These are phyloP conservation scores for Meripilus lineatus DNA, from an alignment of 1,284 basidiomycete species.

Conservation along the genomic window DNA sequence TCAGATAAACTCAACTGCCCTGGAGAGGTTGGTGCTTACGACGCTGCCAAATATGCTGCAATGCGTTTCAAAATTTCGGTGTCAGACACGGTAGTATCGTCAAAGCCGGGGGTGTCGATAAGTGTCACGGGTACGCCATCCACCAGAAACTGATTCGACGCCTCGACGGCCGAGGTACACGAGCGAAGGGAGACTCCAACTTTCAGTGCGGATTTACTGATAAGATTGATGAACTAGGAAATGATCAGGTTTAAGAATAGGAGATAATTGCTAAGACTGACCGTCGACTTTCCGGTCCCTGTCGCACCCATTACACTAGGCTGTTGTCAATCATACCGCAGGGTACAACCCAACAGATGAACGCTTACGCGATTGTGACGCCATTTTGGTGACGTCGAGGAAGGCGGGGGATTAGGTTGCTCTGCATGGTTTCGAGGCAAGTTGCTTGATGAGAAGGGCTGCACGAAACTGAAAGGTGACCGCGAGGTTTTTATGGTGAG, in stretches of 20 bases:
- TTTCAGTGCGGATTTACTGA: slow-evolving; percentile 12
- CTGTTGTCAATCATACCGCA: too few relatives aligned
- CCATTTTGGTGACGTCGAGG: too few relatives aligned
- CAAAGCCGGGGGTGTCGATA: slow-evolving; percentile 33
- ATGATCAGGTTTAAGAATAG: neutral
- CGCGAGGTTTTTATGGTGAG: too few relatives aligned
- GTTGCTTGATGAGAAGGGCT: too few relatives aligned
- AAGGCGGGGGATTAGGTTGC: too few relatives aligned
- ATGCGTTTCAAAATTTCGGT: slow-evolving; percentile 34
- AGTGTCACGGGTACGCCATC: slow-evolving; percentile 29
- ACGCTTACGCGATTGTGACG: too few relatives aligned
- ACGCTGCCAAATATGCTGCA: slow-evolving; percentile 12
- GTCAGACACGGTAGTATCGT: slow-evolving; percentile 31
- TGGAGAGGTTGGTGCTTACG: neutral
- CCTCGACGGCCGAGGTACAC: slow-evolving; percentile 15
- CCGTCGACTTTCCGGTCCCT: slow-evolving; percentile 15
- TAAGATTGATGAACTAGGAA: slow-evolving; percentile 17
- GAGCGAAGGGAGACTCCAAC: slow-evolving; percentile 11
- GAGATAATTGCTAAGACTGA: slow-evolving; percentile 2
- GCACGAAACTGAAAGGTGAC: too few relatives aligned
- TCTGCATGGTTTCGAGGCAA: too few relatives aligned
- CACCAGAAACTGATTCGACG: slow-evolving; percentile 22
- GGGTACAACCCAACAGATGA: too few relatives aligned
- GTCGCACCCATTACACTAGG: slow-evolving; percentile 18
- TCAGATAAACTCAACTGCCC: neutral